Base-by-base conservation (phyloP, 2,329 filamentous ascomycete species). In the Byssoonygena ceratinophila region DNA sequence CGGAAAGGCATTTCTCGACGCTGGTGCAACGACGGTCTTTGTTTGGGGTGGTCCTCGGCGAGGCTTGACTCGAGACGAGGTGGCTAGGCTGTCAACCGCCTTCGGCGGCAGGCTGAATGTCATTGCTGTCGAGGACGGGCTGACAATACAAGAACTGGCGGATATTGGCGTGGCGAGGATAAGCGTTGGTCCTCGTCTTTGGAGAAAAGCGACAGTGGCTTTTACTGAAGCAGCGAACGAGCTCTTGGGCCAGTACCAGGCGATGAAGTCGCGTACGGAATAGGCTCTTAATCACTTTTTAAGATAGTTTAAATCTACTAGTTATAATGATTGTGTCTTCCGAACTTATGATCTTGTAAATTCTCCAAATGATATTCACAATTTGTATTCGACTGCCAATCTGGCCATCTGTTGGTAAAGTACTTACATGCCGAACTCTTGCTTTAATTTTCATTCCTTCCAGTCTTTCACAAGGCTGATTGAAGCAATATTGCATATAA, bases 1-100 rank as follows among this genome's bases (percentile, higher is more conserved):
- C 0, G 80, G 79, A 0, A 75, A 72, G 53, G 74, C 73, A n/a
- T 83, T 77, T 60, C 66, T 83, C 2, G 73, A 69, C 0, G 78
- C 78, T 1, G 80, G 80, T 0, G 80, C 80, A 0, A 76, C 72
- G 11, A 81, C 76, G 0, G 71, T 80, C 0, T 83, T 82, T 65
- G 77, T 81, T 48, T 83, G 78, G 78, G 79, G 79, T 12, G 77
- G 71, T 1, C 59, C 66, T 0, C 64, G 64, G 32, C 61, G 71
- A 12, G 64, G 77, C 37, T 60, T 79, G 11, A 66, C 67, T 11
- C 68, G 63, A 11, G 69, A 67, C 0, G 77, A 80, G 62, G 70
- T 79, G 1, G 61, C 68, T 60, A 63, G 59, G 39, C 59, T 81
- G 57, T 75, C 74, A 1, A 61, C 66, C 49, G 75, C 70, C 43